Percentiles rank a stretch among this genome's conserved stretches.
These are phyloP conservation scores for Fraxinus paxiana DNA, from an alignment of 305 asterid genomes.

Conservation along the genomic window DNA sequence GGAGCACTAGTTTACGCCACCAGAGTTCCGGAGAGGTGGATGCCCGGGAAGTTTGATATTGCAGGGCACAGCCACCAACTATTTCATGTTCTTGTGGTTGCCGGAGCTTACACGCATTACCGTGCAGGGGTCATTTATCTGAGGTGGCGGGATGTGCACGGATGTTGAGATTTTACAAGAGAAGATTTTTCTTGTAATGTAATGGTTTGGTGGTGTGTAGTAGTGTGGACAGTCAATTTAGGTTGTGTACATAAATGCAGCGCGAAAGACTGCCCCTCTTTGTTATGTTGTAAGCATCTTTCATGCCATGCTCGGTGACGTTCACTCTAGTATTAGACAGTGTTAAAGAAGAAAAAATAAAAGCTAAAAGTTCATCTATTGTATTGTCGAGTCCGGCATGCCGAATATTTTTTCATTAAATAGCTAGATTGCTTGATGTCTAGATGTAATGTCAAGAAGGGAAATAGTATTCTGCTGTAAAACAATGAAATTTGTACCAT, in stretches of 20 bases:
- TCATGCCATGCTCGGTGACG: background rate
- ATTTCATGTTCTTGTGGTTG: slow-evolving; percentile 90
- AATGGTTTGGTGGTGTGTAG: background rate
- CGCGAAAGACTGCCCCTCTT: background rate
- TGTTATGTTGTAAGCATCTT: background rate
- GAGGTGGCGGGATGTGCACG: slow-evolving; percentile 85
- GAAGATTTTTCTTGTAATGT: background rate
- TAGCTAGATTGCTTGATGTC: background rate
- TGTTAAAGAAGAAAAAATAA: background rate
- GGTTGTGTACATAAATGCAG: background rate
- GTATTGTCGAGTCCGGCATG: background rate
- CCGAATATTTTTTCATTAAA: background rate
- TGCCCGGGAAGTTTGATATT: slow-evolving; percentile 91
- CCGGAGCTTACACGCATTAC: slow-evolving; percentile 92
- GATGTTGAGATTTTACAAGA: slow-evolving; percentile 50
- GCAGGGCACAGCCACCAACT: slow-evolving; percentile 95
- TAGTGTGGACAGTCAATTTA: background rate
- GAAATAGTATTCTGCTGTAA: background rate
- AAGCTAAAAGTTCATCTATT: background rate
- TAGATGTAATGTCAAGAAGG: background rate
- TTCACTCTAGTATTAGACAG: background rate
- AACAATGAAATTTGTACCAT: background rate
- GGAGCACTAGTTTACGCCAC: slow-evolving; percentile 78
- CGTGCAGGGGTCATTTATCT: slow-evolving; percentile 83
- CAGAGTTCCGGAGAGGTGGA: slow-evolving; percentile 89